These are phyloP conservation scores for Ceratocystis huliohia DNA, from an alignment of 2,329 filamentous ascomycete species.

Conservation along the genomic window DNA sequence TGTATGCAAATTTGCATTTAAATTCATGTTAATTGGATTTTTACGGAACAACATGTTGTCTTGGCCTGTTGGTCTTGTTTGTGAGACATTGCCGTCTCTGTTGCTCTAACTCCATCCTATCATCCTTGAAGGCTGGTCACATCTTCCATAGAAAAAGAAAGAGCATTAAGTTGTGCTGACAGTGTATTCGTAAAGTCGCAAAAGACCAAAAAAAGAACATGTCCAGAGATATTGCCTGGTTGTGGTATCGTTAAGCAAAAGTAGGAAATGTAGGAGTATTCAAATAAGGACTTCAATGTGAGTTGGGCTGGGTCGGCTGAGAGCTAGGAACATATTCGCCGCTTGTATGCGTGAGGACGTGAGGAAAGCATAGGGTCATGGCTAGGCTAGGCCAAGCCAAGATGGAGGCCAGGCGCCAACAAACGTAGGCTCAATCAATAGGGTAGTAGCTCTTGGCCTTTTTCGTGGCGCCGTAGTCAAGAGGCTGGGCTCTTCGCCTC, in stretches of 20 bases:
- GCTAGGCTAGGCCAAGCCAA: not conserved
- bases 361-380: not conserved
- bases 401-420: no score
- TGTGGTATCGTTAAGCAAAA: conserved; percentile 12
- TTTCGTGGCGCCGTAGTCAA: conserved; percentile 58
- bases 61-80: not conserved
- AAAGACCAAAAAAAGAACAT: not conserved
- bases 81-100: not conserved
- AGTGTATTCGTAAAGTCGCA: not conserved
- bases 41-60: not conserved
- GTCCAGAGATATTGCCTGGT: not conserved
- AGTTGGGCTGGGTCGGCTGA: not conserved
- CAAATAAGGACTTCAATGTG: not conserved
- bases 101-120: not conserved
- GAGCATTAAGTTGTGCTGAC: not conserved
- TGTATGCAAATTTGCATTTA: not conserved
- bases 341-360: not conserved
- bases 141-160: not conserved
- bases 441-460: conserved; percentile 20
- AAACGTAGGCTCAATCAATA: conserved; percentile 6
- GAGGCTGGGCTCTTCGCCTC: conserved; percentile 49
- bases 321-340: not conserved
- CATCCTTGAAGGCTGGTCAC: not conserved
- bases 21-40: not conserved
- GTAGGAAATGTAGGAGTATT: not conserved